A percentile compares a stretch with the other conserved stretches of the same genome.
These are phyloP conservation scores for Venturiaceae sp. DNA, from an alignment of 2,329 filamentous ascomycete genomes.

Conservation along the genomic window DNA sequence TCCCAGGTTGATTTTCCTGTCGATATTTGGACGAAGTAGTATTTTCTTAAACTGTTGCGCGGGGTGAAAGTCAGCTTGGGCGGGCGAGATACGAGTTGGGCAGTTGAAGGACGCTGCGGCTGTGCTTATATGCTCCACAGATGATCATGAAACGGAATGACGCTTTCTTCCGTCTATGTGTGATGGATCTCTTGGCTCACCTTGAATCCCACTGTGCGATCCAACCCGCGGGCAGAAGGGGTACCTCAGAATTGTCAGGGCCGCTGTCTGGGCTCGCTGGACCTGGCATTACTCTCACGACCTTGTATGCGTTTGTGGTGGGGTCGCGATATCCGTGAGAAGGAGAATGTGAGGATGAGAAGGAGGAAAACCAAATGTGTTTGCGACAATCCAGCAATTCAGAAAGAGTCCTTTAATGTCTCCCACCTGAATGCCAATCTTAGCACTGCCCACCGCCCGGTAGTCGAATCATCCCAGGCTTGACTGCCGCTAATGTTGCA, in stretches of 20 bases:
- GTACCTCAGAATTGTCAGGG: slow-evolving; percentile 23
- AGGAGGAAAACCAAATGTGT: not conserved
- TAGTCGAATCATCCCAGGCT: not conserved
- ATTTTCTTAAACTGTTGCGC: slow-evolving; percentile 19
- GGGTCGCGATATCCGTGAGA: not conserved
- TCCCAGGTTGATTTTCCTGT: slow-evolving; percentile 32
- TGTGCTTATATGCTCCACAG: not conserved
- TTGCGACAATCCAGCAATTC: not conserved
- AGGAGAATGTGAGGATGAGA: not conserved
- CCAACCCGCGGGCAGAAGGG: slow-evolving; percentile 29
- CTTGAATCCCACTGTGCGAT: slow-evolving; percentile 31
- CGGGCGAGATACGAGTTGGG: not conserved
- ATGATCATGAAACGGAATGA: not conserved
- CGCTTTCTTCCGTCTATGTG: not conserved
- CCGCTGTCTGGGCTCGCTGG: slow-evolving; percentile 25
- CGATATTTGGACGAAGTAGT: slow-evolving; percentile 32
- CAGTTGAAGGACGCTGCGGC: not conserved
- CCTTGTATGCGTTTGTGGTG: not conserved
- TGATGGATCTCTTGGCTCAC: slow-evolving; percentile 13
- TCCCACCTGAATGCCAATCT: not conserved
- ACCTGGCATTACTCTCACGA: slow-evolving; percentile 1
- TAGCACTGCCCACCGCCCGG: not conserved
- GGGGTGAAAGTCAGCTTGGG: not conserved
- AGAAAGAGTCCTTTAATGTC: not conserved
- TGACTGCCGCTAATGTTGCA: not conserved